A percentile compares a stretch with the other conserved stretches of the same genome.
These are phyloP conservation scores for Mrakia gelida DNA, from an alignment of 768 basidiomycete genomes.

Conservation along the genomic window DNA sequence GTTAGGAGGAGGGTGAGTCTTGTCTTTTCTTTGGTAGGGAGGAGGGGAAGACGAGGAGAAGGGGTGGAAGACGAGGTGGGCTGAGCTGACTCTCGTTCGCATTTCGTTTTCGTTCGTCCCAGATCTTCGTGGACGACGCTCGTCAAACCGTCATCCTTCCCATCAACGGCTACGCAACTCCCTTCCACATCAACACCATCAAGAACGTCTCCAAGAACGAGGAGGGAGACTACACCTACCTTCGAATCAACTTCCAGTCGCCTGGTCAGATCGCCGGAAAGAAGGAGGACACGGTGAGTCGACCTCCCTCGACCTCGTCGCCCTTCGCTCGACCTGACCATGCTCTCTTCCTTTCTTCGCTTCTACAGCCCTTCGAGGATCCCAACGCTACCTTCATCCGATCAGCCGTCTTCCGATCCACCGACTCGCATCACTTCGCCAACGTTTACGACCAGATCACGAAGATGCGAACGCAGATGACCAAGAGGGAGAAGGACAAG, in stretches of 20 bases:
- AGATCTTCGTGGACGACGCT: conserved; percentile 91
- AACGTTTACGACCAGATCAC: conserved; percentile 85
- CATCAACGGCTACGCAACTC: conserved; percentile 89
- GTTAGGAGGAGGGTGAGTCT: conserved; percentile 70
- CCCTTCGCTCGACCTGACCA: background rate
- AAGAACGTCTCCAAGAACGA: conserved; percentile 98
- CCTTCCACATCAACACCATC: conserved; percentile 97
- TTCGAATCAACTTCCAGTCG: conserved; percentile 97
- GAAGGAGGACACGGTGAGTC: conserved; percentile 88
- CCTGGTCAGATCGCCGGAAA: conserved; percentile 96
- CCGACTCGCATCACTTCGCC: conserved; percentile 84
- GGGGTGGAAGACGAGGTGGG: conserved; percentile 3
- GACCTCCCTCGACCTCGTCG: background rate
- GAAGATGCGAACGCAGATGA: conserved; percentile 91
- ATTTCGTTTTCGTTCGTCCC: conserved; percentile 6
- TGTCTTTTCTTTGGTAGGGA: background rate
- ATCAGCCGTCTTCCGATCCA: conserved; percentile 86
- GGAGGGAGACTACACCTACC: conserved; percentile 87
- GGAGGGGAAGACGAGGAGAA: background rate
- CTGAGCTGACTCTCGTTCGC: background rate
- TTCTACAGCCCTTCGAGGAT: conserved; percentile 86
- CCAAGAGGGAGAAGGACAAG: conserved; percentile 94
- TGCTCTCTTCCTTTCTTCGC: conserved; percentile 33
- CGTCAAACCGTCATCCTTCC: conserved; percentile 84
- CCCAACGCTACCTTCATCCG: conserved; percentile 94